These are phyloP conservation scores for Pelagomonas calceolata DNA, from an alignment of 108 stramenopile genomes.

Conservation along the genomic window DNA sequence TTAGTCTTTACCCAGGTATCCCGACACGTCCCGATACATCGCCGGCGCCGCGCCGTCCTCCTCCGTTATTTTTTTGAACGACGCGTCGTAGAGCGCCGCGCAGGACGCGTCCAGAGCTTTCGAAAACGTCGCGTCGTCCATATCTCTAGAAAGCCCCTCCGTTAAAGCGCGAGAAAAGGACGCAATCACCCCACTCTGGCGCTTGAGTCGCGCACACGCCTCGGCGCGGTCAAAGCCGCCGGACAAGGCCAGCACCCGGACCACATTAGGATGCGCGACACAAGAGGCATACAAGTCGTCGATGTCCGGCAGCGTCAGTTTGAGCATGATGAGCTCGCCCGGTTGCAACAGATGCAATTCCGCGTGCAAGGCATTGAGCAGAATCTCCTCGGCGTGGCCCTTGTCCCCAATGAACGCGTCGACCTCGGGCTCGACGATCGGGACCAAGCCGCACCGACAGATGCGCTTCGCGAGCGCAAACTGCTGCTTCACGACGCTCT, in stretches of 20 bases:
- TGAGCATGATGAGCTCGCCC: constrained; percentile 53
- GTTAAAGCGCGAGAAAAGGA: constrained; percentile 64
- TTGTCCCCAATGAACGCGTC: constrained; percentile 53
- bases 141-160: constrained; percentile 45
- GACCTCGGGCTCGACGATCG: constrained; percentile 71
- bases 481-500: constrained; percentile 59
- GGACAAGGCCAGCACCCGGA: constrained; percentile 58
- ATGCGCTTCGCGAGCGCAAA: constrained; percentile 60
- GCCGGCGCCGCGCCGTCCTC: too few relatives aligned
- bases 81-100: constrained; percentile 32
- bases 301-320: constrained; percentile 51
- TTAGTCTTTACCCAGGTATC: too few relatives aligned
- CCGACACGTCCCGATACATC: too few relatives aligned
- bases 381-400: constrained; percentile 44
- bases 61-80: neutral
- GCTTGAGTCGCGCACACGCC: constrained; percentile 39
- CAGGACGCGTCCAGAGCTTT: constrained; percentile 42
- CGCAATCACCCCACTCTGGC: constrained; percentile 58
- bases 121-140: constrained; percentile 52
- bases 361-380: constrained; percentile 43
- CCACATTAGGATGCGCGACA: constrained; percentile 51
- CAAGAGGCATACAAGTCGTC: constrained; percentile 52
- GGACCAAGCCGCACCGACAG: constrained; percentile 45
- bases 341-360: constrained; percentile 40
- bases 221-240: constrained; percentile 60